phyloP scores from a whole-genome alignment of 768 basidiomycete species.

The Phlebiopsis gigantea region DNA sequence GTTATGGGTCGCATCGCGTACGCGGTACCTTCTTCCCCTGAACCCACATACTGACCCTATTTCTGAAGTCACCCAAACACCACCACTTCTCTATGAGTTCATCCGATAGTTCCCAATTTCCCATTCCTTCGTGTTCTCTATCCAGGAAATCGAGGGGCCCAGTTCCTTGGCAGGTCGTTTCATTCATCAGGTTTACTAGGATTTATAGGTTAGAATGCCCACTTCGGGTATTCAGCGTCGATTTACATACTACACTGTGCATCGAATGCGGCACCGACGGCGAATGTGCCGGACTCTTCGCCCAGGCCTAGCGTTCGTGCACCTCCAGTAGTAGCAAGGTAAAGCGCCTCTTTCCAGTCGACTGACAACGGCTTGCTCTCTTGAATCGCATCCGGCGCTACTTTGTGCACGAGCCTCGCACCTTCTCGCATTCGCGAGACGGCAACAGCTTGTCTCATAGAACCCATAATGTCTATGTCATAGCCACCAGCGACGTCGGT shows the following conservation, averaged over 20 bases:
- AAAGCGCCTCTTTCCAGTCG: constrained; percentile 79
- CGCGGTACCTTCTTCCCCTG: constrained; percentile 43
- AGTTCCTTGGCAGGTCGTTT: constrained; percentile 32
- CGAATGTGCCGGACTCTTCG: constrained; percentile 42
- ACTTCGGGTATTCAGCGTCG: too few relatives aligned
- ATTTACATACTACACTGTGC: constrained; percentile 69
- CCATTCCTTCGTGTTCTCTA: constrained; percentile 9
- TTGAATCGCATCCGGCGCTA: constrained; percentile 10
- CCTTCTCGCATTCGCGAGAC: constrained; percentile 69
- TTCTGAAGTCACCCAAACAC: constrained; percentile 70
- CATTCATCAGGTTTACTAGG: constrained; percentile 17
- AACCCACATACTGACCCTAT: constrained; percentile 69
- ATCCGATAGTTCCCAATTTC: constrained; percentile 24
- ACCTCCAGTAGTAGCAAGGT: constrained; percentile 79
- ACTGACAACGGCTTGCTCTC: constrained; percentile 36
- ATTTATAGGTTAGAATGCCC: background rate
- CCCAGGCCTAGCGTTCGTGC: constrained; percentile 61
- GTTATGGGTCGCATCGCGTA: background rate
- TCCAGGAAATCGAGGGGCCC: constrained; percentile 74
- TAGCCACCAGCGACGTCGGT: constrained; percentile 88
- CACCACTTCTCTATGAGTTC: constrained; percentile 87
- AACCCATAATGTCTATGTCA: constrained; percentile 65
- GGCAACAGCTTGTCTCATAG: constrained; percentile 76
- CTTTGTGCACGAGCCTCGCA: constrained; percentile 25
- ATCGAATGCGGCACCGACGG: constrained; percentile 63